phyloP scores from a whole-genome alignment of 352 stramenopile species.

The Bremia lactucae region DNA sequence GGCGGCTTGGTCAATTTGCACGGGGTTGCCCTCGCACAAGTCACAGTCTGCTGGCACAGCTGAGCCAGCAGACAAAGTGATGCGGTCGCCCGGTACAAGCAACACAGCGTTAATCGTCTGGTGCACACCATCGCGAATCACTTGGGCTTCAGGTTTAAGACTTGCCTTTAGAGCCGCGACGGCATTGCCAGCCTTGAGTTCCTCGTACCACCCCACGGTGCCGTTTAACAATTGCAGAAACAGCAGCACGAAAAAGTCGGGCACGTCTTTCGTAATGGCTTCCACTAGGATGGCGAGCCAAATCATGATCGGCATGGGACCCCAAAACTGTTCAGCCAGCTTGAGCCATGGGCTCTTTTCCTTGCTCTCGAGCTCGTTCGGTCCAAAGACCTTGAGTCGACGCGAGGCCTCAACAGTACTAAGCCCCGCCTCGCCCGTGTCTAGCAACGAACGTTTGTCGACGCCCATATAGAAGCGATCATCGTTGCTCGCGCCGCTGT shows the following conservation, averaged over 20 bases:
- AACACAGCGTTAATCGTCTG: conserved; percentile 81
- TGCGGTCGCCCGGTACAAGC: conserved; percentile 90
- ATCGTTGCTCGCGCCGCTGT: conserved; percentile 33
- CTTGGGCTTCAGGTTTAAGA: conserved; percentile 76
- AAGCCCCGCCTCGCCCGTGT: conserved; percentile 62
- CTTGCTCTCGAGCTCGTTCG: conserved; percentile 71
- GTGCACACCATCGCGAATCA: conserved; percentile 85
- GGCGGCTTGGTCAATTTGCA: conserved; percentile 87
- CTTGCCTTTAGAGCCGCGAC: conserved; percentile 79
- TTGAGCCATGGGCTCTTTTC: conserved; percentile 46
- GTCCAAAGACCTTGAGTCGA: conserved; percentile 75
- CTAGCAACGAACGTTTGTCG: conserved; percentile 63
- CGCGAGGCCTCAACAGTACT: conserved; percentile 68
- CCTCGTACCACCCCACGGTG: conserved; percentile 62
- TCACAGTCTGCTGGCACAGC: conserved; percentile 89
- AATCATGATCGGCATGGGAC: conserved; percentile 88
- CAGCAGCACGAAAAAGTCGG: conserved; percentile 60
- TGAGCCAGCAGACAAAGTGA: conserved; percentile 84
- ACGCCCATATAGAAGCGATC: conserved; percentile 73
- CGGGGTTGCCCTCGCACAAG: conserved; percentile 62
- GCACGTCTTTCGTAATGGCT: conserved; percentile 35
- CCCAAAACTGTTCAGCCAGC: conserved; percentile 56
- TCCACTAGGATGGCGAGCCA: conserved; percentile 85
- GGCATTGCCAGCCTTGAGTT: conserved; percentile 75
- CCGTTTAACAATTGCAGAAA: conserved; percentile 66